These are phyloP conservation scores for Hypomontagnella monticulosa DNA, from an alignment of 495 filamentous ascomycete species.

Conservation along the genomic window DNA sequence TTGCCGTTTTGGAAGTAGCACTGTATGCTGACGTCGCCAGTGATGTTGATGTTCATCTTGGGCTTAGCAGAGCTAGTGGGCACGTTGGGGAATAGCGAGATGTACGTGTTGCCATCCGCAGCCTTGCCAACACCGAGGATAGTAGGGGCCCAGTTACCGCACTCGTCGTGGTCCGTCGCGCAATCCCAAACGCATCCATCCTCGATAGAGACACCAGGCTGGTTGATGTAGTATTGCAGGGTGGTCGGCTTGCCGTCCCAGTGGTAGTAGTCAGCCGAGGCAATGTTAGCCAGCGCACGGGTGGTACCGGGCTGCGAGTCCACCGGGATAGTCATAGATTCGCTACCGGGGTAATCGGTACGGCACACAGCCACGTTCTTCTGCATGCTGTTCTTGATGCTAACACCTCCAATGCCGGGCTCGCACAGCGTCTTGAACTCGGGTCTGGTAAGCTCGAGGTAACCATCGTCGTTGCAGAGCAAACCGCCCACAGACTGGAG, in stretches of 20 bases:
- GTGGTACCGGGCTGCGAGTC: slow-evolving; percentile 64
- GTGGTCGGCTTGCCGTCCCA: slow-evolving; percentile 80
- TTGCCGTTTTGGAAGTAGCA: slow-evolving; percentile 78
- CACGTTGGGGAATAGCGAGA: slow-evolving; percentile 79
- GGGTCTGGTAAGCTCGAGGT: slow-evolving; percentile 79
- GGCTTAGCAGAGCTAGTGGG: slow-evolving; percentile 70
- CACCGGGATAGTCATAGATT: slow-evolving; percentile 84
- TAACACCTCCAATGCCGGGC: slow-evolving; percentile 72
- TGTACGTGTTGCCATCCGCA: slow-evolving; percentile 70
- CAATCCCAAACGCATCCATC: slow-evolving; percentile 85
- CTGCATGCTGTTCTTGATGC: slow-evolving; percentile 75
- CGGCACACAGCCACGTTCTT: slow-evolving; percentile 81
- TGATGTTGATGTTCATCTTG: slow-evolving; percentile 78
- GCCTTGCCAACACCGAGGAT: slow-evolving; percentile 85
- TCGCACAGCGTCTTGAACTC: slow-evolving; percentile 78
- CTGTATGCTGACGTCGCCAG: slow-evolving; percentile 67
- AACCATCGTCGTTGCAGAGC: slow-evolving; percentile 76
- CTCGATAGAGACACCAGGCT: slow-evolving; percentile 68
- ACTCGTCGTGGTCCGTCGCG: slow-evolving; percentile 53
- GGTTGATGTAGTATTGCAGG: slow-evolving; percentile 98
- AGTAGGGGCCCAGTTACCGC: slow-evolving; percentile 90
- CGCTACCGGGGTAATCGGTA: slow-evolving; percentile 94
- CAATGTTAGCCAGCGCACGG: slow-evolving; percentile 75
- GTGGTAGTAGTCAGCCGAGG: slow-evolving; percentile 73
- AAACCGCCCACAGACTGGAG: slow-evolving; percentile 92